These are phyloP conservation scores for Pestalotiopsis fici DNA, from an alignment of 2,329 filamentous ascomycete species.

Conservation along the genomic window DNA sequence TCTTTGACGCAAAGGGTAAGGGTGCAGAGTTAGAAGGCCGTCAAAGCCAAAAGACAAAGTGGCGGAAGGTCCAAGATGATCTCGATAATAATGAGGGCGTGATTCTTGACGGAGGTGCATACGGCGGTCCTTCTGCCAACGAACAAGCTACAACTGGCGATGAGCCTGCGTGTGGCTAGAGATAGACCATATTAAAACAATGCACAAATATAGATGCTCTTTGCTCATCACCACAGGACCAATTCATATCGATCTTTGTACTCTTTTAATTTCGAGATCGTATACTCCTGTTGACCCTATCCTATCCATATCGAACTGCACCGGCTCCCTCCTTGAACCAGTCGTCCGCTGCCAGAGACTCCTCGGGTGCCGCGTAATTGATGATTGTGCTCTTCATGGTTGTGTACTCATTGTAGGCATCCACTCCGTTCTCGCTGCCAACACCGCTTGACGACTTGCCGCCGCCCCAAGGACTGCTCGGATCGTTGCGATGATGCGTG, in stretches of 20 bases:
- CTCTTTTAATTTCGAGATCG: background rate
- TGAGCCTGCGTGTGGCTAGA: conserved; percentile 10
- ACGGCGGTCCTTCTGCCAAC: conserved; percentile 34
- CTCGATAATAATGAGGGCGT: conserved; percentile 58
- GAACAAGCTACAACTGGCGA: background rate
- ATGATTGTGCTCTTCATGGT: conserved; percentile 67
- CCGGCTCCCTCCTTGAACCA: conserved; percentile 66
- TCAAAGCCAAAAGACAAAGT: conserved; percentile 44
- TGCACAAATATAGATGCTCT: background rate
- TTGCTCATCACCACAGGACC: no score
- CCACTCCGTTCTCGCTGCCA: conserved; percentile 72
- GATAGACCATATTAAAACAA: background rate
- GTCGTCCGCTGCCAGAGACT: conserved; percentile 55
- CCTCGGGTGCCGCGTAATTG: conserved; percentile 63
- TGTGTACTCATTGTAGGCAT: conserved; percentile 62
- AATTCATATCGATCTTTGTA: background rate
- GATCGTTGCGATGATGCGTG: conserved; percentile 72
- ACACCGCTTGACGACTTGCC: conserved; percentile 63
- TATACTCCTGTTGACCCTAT: background rate
- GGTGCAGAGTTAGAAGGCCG: conserved; percentile 43
- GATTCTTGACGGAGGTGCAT: conserved; percentile 58
- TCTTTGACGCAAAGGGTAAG: conserved; percentile 57
- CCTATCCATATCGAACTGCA: conserved; percentile 61
- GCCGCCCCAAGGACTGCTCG: conserved; percentile 71
- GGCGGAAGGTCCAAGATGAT: conserved; percentile 64